Evolutionary conservation across 1,139 yeast species (phyloP), one percentile per base, ranked within the genome.

Genomic region (Blastobotrys niveus): DNA sequence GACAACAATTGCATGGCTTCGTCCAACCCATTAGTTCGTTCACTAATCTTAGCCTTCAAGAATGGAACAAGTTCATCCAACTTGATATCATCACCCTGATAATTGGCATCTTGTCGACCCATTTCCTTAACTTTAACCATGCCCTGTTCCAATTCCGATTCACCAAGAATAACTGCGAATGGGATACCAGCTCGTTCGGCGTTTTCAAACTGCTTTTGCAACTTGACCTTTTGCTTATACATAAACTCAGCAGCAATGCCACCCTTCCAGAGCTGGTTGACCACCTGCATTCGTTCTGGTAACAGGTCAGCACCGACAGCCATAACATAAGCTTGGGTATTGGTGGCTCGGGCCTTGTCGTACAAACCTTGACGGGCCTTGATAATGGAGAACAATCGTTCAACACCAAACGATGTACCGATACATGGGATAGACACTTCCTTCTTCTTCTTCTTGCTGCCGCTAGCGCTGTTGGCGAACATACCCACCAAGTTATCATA

Each of bases 301-400:
- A 91, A 71, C 70, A 85, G 85, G 9, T 97, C 97, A 56, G 96
- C 96, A 55, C 98, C 98, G 61, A 91, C 88, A 1, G 97, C 97
- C 96, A 91, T 89, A 44, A 91, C 83, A 61, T 74, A 91, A 15
- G 85, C 97, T 64, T 91, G 95, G 12, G 97, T 91, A 41, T 89
- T 80, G 33, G 89, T 76, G 29, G 96, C 80, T 56, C 91, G 78
- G 49, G 88, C 74, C 51, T 68, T 68, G 51, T 77, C 72, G 52
- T 79, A 76, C 37, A 82, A 69, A 15, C 72, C 71, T 33, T 67
- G 67, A 62, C 95, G 78, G 46, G 87, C 81, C 65, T 85, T 88
- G 59, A 91, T 80, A 48, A 91, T 71, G 10, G 97, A 87, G 64
- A 91, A 91, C 52, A 91, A 70, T 65, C 98, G 80, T 68, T 91